Percentiles rank a stretch among this genome's conserved stretches.
phyloP scores from a whole-genome alignment of 371 early-diverging fungal species.

The Funneliformis caledonium region DNA sequence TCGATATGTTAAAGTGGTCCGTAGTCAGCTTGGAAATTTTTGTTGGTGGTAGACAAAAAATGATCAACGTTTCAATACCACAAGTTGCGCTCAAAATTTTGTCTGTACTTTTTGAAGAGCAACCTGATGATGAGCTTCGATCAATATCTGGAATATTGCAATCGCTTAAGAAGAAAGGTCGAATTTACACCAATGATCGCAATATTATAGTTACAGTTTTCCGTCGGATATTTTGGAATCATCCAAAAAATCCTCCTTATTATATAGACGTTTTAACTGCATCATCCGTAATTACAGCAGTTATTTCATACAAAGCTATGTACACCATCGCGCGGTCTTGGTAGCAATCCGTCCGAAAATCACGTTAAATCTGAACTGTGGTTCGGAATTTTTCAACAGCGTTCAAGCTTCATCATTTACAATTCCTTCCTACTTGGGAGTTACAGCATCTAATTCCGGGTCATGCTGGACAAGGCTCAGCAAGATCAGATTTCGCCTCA shows the following conservation, averaged over 20 bases:
- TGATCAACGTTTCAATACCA: background rate
- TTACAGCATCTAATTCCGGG: slow-evolving; percentile 6
- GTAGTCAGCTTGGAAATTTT: background rate
- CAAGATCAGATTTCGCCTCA: slow-evolving; percentile 29
- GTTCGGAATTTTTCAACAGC: no score
- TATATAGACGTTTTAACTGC: slow-evolving; percentile 6
- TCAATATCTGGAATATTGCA: no score
- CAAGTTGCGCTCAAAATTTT: background rate
- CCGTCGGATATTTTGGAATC: background rate
- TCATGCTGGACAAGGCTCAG: slow-evolving; percentile 24
- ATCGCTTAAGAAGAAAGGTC: no score
- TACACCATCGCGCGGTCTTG: slow-evolving; percentile 26
- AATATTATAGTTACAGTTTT: background rate
- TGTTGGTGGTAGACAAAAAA: background rate
- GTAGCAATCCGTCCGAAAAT: slow-evolving; percentile 14
- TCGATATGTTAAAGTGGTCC: background rate
- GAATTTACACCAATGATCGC: no score
- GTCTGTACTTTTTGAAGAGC: no score
- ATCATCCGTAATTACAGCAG: background rate
- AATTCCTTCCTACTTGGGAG: slow-evolving; percentile 30
- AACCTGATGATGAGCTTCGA: no score
- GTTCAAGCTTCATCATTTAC: background rate
- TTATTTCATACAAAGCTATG: slow-evolving; percentile 13
- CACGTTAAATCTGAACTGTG: background rate
- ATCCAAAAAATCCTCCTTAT: background rate